phyloP scores from a whole-genome alignment of 1,284 basidiomycete species.

The Moniliella sp. region DNA sequence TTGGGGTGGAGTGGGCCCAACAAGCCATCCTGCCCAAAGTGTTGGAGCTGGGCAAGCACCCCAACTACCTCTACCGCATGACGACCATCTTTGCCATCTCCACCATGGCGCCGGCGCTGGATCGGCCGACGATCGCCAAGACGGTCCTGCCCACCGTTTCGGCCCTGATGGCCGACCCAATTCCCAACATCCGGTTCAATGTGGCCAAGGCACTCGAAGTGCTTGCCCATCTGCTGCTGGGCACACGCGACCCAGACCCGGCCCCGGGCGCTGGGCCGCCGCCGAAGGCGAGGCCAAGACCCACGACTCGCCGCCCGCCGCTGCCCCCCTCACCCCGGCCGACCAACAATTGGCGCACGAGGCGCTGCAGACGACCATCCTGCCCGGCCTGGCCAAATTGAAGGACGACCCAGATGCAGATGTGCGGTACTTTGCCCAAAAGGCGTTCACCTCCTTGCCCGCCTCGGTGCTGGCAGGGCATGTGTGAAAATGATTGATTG shows the following conservation, averaged over 20 bases:
- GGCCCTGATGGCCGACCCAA: conserved; percentile 65
- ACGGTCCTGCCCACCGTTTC: conserved; percentile 71
- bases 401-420: conserved; percentile 82
- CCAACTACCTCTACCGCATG: conserved; percentile 95
- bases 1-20: conserved; percentile 93
- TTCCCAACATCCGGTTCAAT: conserved; percentile 98
- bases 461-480: not conserved
- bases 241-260: conserved; percentile 46
- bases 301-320: too few species aligned
- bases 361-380: conserved; percentile 51
- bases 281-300: too few species aligned
- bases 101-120: conserved; percentile 85
- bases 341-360: too few species aligned
- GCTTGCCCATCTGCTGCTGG: conserved; percentile 50
- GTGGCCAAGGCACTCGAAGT: conserved; percentile 63
- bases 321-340: too few species aligned
- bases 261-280: too few species aligned
- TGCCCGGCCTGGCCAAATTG: conserved; percentile 64
- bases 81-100: conserved; percentile 97
- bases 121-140: conserved; percentile 58
- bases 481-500: too few species aligned
- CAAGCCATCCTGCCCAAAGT: conserved; percentile 88
- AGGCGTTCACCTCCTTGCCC: too few species aligned
- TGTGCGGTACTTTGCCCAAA: conserved; percentile 49
- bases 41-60: conserved; percentile 85